A percentile compares a stretch with the other conserved stretches of the same genome.
Evolutionary conservation across 2,329 filamentous ascomycete genomes (phyloP).

Genomic region (Fusarium globosum): DNA sequence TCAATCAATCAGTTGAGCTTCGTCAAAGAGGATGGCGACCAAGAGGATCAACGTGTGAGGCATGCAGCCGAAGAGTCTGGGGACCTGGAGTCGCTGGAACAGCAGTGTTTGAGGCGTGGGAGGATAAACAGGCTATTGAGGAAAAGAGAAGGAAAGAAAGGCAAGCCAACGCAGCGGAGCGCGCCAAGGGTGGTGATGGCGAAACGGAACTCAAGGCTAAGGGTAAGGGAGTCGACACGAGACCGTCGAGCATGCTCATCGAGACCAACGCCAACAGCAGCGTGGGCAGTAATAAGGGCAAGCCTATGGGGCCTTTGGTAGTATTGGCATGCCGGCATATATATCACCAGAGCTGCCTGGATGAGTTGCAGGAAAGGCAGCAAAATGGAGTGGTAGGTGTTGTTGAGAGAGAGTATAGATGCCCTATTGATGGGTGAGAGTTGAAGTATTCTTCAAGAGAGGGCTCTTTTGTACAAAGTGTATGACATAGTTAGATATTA

Average conservation of each 20-base stretch:
- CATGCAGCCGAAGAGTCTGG: constrained; percentile 85
- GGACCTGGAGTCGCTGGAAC: constrained; percentile 81
- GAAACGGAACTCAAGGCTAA: constrained; percentile 53
- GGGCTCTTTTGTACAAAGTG: constrained; percentile 39
- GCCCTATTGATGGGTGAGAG: constrained; percentile 66
- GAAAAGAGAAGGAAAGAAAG: constrained; percentile 57
- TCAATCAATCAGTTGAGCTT: constrained; percentile 77
- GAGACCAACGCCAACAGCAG: constrained; percentile 43
- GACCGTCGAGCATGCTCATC: constrained; percentile 56
- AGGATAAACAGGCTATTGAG: constrained; percentile 66
- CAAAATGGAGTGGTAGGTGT: constrained; percentile 60
- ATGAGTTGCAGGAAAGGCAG: constrained; percentile 69
- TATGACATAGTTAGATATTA: constrained; percentile 39
- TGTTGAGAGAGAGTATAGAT: constrained; percentile 63
- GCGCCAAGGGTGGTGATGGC: constrained; percentile 52
- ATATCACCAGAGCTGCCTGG: constrained; percentile 76
- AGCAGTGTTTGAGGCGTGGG: constrained; percentile 85
- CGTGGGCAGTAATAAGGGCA: constrained; percentile 49
- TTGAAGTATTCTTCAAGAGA: constrained; percentile 1
- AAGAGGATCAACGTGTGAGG: constrained; percentile 86
- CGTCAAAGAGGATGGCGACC: constrained; percentile 91
- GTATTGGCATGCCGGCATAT: constrained; percentile 78
- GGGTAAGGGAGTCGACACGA: constrained; percentile 56
- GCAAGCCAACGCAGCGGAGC: constrained; percentile 52
- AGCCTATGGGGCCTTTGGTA: constrained; percentile 71